Evolutionary conservation across 225 moss, liverwort and hornwort species (phyloP).

Genomic region (Pleurozium schreberi): DNA sequence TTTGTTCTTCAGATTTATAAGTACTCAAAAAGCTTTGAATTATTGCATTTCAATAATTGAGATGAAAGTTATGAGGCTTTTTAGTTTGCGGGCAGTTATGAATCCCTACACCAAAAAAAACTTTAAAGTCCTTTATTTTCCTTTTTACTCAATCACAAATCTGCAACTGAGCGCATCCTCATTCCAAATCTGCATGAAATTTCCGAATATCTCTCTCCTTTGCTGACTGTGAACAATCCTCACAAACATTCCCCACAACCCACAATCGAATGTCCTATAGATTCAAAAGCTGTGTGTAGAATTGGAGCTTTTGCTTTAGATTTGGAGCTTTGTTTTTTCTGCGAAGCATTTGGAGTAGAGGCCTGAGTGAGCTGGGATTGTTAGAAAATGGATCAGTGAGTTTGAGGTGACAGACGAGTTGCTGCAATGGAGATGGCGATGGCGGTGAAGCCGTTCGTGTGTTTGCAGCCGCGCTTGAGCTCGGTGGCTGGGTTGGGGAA

Average conservation of each 20-base stretch:
- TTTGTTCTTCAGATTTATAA: no score
- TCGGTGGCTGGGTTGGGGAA: not conserved
- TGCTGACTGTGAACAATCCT: not conserved
- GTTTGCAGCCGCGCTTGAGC: not conserved
- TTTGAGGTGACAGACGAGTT: not conserved
- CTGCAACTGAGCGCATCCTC: not conserved
- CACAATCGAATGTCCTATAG: not conserved
- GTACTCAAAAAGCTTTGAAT: no score
- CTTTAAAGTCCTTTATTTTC: no score
- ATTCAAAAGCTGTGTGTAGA: not conserved
- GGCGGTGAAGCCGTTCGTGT: not conserved
- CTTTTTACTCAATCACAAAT: not conserved
- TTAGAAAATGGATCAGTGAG: not conserved
- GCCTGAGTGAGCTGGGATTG: not conserved
- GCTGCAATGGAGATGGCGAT: conserved; percentile 11
- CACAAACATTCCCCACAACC: not conserved
- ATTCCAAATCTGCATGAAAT: not conserved
- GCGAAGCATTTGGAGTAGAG: not conserved
- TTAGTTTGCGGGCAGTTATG: no score
- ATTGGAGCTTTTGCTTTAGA: not conserved
- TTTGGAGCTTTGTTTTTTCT: not conserved
- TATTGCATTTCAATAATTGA: no score
- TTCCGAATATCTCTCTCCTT: not conserved
- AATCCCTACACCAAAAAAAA: no score
- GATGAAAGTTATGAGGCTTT: no score